These are phyloP conservation scores for Lentinula guzmanii DNA, from an alignment of 768 basidiomycete genomes.

Conservation along the genomic window DNA sequence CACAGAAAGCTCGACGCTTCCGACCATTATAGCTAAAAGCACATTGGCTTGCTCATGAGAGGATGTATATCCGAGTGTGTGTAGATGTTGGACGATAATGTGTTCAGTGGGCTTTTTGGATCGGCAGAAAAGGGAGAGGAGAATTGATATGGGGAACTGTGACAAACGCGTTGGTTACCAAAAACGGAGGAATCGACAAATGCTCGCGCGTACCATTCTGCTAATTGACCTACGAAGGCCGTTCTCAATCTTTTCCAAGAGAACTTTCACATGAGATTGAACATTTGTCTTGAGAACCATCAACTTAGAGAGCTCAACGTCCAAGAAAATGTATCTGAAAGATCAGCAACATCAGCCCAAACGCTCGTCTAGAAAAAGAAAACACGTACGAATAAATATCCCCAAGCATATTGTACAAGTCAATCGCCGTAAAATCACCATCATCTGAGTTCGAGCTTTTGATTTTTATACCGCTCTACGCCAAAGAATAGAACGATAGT, in stretches of 20 bases:
- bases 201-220: slow-evolving; percentile 29
- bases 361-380: not conserved
- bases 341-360: not conserved
- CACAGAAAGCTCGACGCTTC: slow-evolving; percentile 64
- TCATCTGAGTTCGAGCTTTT: slow-evolving; percentile 46
- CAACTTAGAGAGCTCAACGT: slow-evolving; percentile 53
- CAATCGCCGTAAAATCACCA: slow-evolving; percentile 58
- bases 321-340: slow-evolving; percentile 69
- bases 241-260: slow-evolving; percentile 53
- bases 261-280: slow-evolving; percentile 42
- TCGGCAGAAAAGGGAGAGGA: slow-evolving; percentile 41
- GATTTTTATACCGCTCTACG: slow-evolving; percentile 66
- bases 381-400: slow-evolving; percentile 64
- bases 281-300: slow-evolving; percentile 50
- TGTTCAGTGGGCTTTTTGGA: slow-evolving; percentile 40
- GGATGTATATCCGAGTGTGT: slow-evolving; percentile 44
- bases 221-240: slow-evolving; percentile 26
- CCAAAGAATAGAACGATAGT: not conserved
- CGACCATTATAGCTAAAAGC: slow-evolving; percentile 66
- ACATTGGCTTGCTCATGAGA: slow-evolving; percentile 62
- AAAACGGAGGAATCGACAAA: too few relatives aligned
- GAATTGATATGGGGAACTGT: slow-evolving; percentile 29
- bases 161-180: too few relatives aligned
- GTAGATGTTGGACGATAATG: slow-evolving; percentile 51
- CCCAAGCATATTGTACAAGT: slow-evolving; percentile 58